A percentile compares a stretch with the other conserved stretches of the same genome.
These are phyloP conservation scores for Hypoxylon sp. DNA, from an alignment of 2,329 filamentous ascomycete species.

Conservation along the genomic window DNA sequence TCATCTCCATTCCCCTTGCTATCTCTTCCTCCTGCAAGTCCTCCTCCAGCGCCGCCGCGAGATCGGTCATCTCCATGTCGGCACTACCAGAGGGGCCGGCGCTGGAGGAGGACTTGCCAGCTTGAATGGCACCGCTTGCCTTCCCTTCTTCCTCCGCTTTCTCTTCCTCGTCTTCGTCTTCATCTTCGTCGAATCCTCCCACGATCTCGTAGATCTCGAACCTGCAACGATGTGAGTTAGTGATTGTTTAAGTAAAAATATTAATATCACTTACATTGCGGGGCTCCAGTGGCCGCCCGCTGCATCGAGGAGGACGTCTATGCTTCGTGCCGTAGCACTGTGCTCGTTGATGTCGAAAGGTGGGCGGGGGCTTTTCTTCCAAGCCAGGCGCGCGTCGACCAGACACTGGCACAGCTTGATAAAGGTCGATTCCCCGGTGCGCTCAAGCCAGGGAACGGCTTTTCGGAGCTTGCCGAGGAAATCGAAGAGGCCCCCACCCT, in stretches of 20 bases:
- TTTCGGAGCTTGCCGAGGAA: not conserved
- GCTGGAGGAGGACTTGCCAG: not conserved
- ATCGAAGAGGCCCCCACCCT: not conserved
- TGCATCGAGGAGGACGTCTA: slow-evolving; percentile 15
- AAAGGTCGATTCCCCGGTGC: slow-evolving; percentile 1
- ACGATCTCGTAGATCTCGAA: not conserved
- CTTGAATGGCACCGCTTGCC: not conserved
- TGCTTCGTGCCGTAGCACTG: slow-evolving; percentile 4
- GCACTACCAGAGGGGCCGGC: not conserved
- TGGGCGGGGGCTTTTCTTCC: slow-evolving; percentile 4
- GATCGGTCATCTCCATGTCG: not conserved
- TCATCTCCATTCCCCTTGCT: not conserved
- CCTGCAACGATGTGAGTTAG: not conserved
- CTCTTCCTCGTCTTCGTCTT: not conserved
- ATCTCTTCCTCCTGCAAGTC: not conserved
- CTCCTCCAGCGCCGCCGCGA: not conserved
- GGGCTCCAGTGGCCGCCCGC: not conserved
- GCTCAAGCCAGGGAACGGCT: not conserved
- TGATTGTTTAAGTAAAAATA: not conserved
- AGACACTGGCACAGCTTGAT: slow-evolving; percentile 10
- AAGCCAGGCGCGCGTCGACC: slow-evolving; percentile 11
- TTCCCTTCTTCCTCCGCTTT: not conserved
- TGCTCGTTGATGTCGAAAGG: slow-evolving; percentile 13
- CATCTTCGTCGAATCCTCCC: not conserved
- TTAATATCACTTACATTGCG: not conserved